phyloP scores from a whole-genome alignment of 768 basidiomycete genomes.

The Kockovaella imperatae region DNA sequence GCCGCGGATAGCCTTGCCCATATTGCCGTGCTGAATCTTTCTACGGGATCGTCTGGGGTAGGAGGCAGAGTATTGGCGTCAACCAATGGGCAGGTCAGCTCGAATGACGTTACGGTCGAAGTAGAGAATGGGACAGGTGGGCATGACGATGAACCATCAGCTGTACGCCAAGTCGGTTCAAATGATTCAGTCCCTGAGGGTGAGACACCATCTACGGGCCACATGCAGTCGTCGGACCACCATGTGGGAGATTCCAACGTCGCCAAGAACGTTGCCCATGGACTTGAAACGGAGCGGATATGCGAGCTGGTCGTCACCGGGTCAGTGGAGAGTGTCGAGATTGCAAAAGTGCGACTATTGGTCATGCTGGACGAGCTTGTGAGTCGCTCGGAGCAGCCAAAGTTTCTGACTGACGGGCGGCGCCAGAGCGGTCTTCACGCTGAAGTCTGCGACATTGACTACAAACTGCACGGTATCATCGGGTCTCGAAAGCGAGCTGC shows the following conservation, averaged over 20 bases:
- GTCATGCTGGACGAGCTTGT: slow-evolving; percentile 95
- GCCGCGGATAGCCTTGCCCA: slow-evolving; percentile 86
- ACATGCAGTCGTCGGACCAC: too few relatives aligned
- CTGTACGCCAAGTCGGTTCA: not conserved
- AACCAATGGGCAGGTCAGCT: slow-evolving; percentile 9
- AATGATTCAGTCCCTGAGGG: too few relatives aligned
- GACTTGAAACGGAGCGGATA: slow-evolving; percentile 85
- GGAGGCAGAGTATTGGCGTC: slow-evolving; percentile 16
- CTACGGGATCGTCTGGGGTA: slow-evolving; percentile 8
- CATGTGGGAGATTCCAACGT: too few relatives aligned
- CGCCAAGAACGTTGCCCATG: slow-evolving; percentile 53
- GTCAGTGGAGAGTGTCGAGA: slow-evolving; percentile 72
- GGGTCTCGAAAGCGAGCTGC: slow-evolving; percentile 79
- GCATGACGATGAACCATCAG: not conserved
- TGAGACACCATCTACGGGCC: too few relatives aligned
- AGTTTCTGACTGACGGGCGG: slow-evolving; percentile 10
- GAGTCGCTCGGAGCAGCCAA: slow-evolving; percentile 41
- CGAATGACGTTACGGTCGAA: not conserved
- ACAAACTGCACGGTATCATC: slow-evolving; percentile 83
- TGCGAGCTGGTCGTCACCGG: slow-evolving; percentile 91
- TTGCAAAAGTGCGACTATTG: slow-evolving; percentile 79
- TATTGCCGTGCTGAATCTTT: slow-evolving; percentile 83
- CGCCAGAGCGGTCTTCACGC: slow-evolving; percentile 77
- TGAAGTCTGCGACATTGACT: slow-evolving; percentile 87
- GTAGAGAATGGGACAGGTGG: not conserved